Evolutionary conservation across 2,329 filamentous ascomycete species (phyloP), one percentile per base, ranked within the genome.

Genomic region (Didymella arachidicola): DNA sequence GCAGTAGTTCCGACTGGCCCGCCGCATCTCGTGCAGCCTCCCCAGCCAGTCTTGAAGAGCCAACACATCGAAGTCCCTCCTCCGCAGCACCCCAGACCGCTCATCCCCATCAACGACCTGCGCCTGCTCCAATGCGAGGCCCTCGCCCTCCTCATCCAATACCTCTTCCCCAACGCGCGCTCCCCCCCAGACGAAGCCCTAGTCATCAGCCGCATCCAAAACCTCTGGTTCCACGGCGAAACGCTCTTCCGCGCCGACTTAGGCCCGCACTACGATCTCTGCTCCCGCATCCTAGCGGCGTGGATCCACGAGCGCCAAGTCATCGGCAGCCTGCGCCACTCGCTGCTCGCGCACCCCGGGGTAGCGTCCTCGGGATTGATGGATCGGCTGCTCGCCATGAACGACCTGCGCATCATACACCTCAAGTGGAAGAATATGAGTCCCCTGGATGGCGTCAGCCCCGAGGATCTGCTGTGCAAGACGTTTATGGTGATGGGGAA

Each of bases 391-490:
- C 57, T 76, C 1, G 72, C 72, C 0, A 72, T 76, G 67, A 76
- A 76, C 45, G 73, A 76, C 39, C 62, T 76, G 8, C 63, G 73
- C 19, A 65, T 72, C 7, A 71, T 75, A 66, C 58, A 72, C 12
- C 53, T 75, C 27, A 75, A 74, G 58, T 76, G 73, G 73, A 76
- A 75, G 61, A 72, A 72, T 18, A 75, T 76, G 72, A 74, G 71
- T 42, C 65, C 63, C 2, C 60, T 71, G 6, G 71, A 74, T 14
- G 71, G 72, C 1, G 39, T 71, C 36, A 72, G 71, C 27, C 67
- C 73, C 0, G 72, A 76, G 42, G 73, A 76, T 48, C 46, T 76
- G n/a, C 65, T 76, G 1, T 72, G 72, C 46, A 67, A 63, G 49
- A 71, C 70, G 0, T 72, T 76, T 27, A 60, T 67, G 3, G 60